phyloP scores from a whole-genome alignment of 306 rosid species.

The Medicago truncatula region MtrunA17r5.0-ANR NC_053044.1:34638501-34639000 shows the following conservation, averaged over 20 bases:
- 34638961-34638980: neutral
- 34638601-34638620: conserved; percentile 14
- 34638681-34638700: conserved; percentile 21
- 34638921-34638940: too few relatives aligned
- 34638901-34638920: too few relatives aligned
- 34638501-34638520: conserved; percentile 30
- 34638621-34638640: conserved; percentile 24
- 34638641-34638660: neutral
- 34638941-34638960: neutral
- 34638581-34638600: conserved; percentile 17
- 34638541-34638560: conserved; percentile 8
- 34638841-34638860: neutral
- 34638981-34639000: neutral
- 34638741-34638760: too few relatives aligned
- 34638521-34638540: conserved; percentile 6
- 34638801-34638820: neutral
- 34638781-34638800: neutral
- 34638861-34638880: neutral
- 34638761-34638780: too few relatives aligned
- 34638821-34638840: neutral
- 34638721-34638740: conserved; percentile 14
- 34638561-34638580: conserved; percentile 10
- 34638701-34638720: conserved; percentile 18
- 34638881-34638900: too few relatives aligned
- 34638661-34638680: conserved; percentile 17